These are phyloP conservation scores for Pseudogymnoascus pannorum DNA, from an alignment of 2,329 filamentous ascomycete species.

Conservation along the genomic window DNA sequence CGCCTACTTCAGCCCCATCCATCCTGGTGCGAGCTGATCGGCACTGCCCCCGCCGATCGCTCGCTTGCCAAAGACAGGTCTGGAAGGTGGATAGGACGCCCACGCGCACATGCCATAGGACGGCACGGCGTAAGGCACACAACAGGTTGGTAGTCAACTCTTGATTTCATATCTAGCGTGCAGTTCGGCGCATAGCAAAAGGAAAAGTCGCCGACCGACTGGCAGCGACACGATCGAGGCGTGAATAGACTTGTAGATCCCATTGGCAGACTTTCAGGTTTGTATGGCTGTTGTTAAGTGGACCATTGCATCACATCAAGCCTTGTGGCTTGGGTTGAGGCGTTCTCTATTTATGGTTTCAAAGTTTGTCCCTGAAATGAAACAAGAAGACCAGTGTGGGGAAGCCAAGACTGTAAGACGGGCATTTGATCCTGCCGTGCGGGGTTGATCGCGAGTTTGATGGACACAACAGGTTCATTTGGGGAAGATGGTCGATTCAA, in stretches of 20 bases:
- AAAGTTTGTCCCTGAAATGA: neutral
- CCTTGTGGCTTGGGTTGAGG: neutral
- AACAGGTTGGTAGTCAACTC: neutral
- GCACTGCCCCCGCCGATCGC: neutral
- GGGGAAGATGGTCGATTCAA: neutral
- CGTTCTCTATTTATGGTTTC: neutral
- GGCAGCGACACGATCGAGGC: neutral
- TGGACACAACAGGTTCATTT: neutral
- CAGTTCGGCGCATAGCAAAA: neutral
- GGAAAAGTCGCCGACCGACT: neutral
- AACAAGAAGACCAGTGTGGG: neutral
- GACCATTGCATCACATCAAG: neutral
- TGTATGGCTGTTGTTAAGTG: neutral
- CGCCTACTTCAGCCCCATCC: neutral
- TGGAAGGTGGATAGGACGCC: neutral
- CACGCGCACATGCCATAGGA: constrained; percentile 4
- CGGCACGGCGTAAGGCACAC: neutral
- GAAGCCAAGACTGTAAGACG: constrained; percentile 1
- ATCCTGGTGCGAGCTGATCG: neutral
- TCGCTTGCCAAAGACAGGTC: neutral
- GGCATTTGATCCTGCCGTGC: neutral
- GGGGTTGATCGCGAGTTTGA: neutral
- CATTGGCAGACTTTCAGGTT: neutral
- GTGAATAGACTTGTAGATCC: neutral
- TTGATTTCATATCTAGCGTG: neutral